Evolutionary conservation across 768 basidiomycete genomes (phyloP), one percentile per base, ranked within the genome.

Genomic region (Xerocomus brunneocitrinus): DNA sequence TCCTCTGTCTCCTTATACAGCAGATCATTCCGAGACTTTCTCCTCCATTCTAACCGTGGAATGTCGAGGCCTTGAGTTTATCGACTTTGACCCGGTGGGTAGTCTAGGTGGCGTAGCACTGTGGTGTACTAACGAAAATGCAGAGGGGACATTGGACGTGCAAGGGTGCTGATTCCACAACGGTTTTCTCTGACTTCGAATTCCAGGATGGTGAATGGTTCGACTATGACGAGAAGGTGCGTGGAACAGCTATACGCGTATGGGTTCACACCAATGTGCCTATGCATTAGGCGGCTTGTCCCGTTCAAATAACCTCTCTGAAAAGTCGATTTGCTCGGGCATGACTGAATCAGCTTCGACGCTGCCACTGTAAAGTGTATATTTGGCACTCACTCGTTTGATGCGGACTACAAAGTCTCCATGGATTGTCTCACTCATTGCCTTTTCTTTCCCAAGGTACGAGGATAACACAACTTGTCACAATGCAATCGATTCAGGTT

Each of bases 161-260:
- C 59, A 74, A 75, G 40, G 92, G 93, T 7, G 66, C 65, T 4
- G 79, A 76, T 36, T 76, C 75, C 1, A 79, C 79, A 6, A 79
- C 79, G 0, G 50, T 66, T 4, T 94, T 94, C 63, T 45, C 71
- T 8, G 82, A 90, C 3, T 76, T 90, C n/a, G 83, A 85, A 31
- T 72, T 65, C 46, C 32, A 52, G 28, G 50, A 62, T 0, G 83
- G 85, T 66, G 66, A 68, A 53, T 95, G 93, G 93, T 80, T 76
- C 12, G 92, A 94, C 61, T 95, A 95, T 59, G 92, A 95, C 59
- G 92, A 95, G 68, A 91, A 93, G 79, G 92, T 86, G 56, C 41
- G 53, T 46, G 34, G 16, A 19, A 22, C 16, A 28, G 12, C 27
- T 32, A 31, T 28, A 24, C 32, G 24, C 24, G 6, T 27, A 16